Evolutionary conservation across 2,329 filamentous ascomycete genomes (phyloP).

Genomic region (Bipolaris cookei): DNA sequence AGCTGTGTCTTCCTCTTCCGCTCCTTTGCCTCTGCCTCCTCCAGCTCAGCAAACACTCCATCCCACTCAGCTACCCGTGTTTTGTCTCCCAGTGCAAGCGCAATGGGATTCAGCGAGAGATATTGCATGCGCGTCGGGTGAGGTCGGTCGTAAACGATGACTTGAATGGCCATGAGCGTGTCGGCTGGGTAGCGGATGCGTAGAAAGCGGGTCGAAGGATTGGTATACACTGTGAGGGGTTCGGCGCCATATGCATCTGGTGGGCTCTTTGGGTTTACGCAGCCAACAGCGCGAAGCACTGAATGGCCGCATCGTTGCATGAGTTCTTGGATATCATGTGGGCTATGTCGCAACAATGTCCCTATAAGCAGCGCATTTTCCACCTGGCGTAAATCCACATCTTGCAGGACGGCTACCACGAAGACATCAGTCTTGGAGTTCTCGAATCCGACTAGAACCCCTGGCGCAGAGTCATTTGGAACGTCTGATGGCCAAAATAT

Average conservation of each 20-base stretch:
- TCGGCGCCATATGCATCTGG: constrained; percentile 66
- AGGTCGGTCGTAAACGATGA: constrained; percentile 88
- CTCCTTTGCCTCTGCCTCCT: constrained; percentile 73
- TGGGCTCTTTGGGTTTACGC: constrained; percentile 69
- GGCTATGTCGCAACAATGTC: constrained; percentile 80
- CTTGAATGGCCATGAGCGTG: constrained; percentile 76
- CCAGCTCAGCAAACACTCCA: constrained; percentile 57
- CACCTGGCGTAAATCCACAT: constrained; percentile 75
- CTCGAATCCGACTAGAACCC: constrained; percentile 92
- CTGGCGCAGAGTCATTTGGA: constrained; percentile 72
- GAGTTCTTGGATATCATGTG: constrained; percentile 79
- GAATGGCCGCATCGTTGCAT: constrained; percentile 83
- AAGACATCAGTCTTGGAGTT: constrained; percentile 92
- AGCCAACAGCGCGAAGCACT: constrained; percentile 83
- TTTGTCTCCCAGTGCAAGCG: constrained; percentile 77
- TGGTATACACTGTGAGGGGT: constrained; percentile 68
- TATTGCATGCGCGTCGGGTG: constrained; percentile 93
- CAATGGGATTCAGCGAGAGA: constrained; percentile 87
- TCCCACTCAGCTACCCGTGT: constrained; percentile 51
- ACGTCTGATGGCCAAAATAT: constrained; percentile 98
- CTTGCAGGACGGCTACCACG: constrained; percentile 85
- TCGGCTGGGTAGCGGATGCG: constrained; percentile 71
- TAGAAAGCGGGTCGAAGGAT: constrained; percentile 64
- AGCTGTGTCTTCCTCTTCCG: constrained; percentile 70
- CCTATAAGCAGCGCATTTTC: constrained; percentile 86